Conservation (phyloP, 2,329 filamentous ascomycete species). For the Penicillium sp. region DNA sequence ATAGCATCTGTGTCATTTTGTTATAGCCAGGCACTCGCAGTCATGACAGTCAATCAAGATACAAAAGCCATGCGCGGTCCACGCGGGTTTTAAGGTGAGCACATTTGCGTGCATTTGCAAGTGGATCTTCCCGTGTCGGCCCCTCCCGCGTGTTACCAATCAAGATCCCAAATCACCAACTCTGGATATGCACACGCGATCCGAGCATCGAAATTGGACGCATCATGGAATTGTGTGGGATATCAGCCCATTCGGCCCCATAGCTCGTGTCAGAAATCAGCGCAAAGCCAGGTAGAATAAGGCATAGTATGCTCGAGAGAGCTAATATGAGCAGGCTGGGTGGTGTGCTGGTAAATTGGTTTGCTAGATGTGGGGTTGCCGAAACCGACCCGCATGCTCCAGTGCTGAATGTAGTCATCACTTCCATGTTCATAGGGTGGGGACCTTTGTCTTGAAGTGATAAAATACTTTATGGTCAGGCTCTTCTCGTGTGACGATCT, state of each 20-base stretch:
- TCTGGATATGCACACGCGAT: background rate
- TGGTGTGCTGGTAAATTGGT: background rate
- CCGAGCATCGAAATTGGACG: background rate
- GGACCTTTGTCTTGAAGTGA: background rate
- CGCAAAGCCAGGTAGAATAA: background rate
- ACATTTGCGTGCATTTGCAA: constrained; percentile 16
- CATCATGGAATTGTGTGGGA: background rate
- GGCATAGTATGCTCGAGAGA: background rate
- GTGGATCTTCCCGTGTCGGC: constrained; percentile 11
- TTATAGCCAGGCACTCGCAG: too few relatives aligned
- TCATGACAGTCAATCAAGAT: too few relatives aligned
- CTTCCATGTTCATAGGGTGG: background rate
- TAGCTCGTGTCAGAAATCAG: background rate
- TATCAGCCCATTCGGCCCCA: background rate
- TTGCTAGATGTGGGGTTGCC: background rate
- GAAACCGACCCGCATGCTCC: background rate
- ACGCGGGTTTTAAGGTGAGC: constrained; percentile 7
- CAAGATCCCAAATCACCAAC: background rate
- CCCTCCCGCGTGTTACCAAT: background rate
- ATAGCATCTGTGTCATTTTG: too few relatives aligned
- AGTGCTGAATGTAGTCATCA: background rate
- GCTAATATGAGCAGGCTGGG: background rate
- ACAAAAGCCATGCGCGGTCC: background rate
- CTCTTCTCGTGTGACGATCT: background rate
- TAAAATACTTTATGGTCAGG: background rate